These are phyloP conservation scores for Fusarium ramigenum DNA, from an alignment of 2,329 filamentous ascomycete genomes.

Conservation along the genomic window DNA sequence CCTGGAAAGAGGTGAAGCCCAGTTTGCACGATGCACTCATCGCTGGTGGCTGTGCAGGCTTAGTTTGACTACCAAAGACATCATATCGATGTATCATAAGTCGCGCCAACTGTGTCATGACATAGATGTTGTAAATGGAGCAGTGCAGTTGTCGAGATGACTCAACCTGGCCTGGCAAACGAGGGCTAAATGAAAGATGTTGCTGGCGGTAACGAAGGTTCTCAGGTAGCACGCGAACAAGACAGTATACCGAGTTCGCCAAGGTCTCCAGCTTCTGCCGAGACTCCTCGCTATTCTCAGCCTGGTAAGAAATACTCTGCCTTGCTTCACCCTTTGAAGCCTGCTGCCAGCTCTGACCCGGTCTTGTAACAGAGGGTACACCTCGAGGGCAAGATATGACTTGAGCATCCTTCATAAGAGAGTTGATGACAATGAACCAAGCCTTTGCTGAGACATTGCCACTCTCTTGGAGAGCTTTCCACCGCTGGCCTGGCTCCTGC, in stretches of 20 bases:
- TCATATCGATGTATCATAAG: background rate
- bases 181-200: background rate
- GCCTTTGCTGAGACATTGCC: background rate
- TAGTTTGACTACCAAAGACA: background rate
- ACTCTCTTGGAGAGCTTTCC: background rate
- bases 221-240: background rate
- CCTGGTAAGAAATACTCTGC: background rate
- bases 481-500: background rate
- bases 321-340: fast-evolving
- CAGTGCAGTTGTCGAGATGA: background rate
- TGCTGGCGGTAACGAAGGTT: background rate
- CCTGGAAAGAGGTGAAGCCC: background rate
- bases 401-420: background rate
- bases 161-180: background rate
- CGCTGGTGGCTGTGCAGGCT: background rate
- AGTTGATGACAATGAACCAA: background rate
- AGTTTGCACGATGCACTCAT: background rate
- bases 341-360: background rate
- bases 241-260: background rate
- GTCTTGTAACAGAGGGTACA: background rate
- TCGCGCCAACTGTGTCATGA: background rate
- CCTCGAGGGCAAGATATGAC: background rate
- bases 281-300: background rate
- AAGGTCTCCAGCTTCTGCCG: background rate
- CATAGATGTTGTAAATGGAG: background rate